phyloP scores from a whole-genome alignment of 1,139 yeast genomes.

The Protomyces gravidus region DNA sequence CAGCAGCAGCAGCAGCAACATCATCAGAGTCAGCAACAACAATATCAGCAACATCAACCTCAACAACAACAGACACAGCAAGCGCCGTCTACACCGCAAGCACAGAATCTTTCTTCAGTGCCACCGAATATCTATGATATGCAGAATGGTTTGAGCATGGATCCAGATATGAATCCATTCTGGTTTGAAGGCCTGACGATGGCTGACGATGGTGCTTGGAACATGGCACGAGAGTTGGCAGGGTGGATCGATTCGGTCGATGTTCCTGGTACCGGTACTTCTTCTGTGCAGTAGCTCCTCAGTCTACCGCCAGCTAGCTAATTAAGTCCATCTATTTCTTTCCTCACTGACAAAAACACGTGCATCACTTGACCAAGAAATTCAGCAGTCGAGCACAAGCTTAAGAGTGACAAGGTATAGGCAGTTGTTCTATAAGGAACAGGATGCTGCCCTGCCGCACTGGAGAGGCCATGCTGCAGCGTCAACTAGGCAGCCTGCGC shows the following conservation, averaged over 20 bases:
- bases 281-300: background rate
- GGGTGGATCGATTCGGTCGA: constrained; percentile 1
- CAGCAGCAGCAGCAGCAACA: background rate
- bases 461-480: background rate
- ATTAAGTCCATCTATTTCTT: background rate
- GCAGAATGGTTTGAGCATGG: background rate
- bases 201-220: constrained; percentile 3
- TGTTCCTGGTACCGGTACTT: background rate
- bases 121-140: background rate
- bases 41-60: background rate
- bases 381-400: too few species aligned
- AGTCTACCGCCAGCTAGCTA: background rate
- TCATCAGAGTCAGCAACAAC: background rate
- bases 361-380: background rate
- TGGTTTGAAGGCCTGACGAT: background rate
- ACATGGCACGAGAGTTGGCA: constrained; percentile 1
- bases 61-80: too few species aligned
- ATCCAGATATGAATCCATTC: background rate
- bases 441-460: too few species aligned
- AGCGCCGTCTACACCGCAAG: background rate
- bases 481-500: background rate
- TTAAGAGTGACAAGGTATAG: background rate
- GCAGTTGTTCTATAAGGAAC: background rate
- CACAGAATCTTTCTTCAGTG: background rate
- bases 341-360: background rate